Conservation (phyloP, 768 basidiomycete species). For the Cyathus striatus region DNA sequence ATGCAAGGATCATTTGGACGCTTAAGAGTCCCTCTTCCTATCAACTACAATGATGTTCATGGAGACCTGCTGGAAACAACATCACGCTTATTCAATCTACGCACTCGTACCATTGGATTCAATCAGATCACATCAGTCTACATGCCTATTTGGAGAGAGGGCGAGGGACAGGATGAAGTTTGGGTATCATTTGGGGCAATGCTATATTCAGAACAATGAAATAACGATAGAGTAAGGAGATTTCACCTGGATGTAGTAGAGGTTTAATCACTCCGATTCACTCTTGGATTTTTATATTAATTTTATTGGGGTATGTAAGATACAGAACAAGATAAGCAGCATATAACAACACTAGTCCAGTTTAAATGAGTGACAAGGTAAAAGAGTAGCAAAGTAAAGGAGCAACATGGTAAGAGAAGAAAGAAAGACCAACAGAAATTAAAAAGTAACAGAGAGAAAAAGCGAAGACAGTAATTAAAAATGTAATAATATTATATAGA, state of each 20-base stretch:
- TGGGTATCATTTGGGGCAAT: constrained; percentile 31
- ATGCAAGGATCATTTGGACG: too few species aligned
- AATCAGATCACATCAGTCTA: constrained; percentile 39
- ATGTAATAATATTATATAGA: too few species aligned
- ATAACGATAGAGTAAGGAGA: constrained; percentile 22
- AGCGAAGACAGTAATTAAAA: too few species aligned
- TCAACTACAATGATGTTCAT: too few species aligned
- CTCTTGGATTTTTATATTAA: too few species aligned
- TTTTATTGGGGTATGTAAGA: too few species aligned
- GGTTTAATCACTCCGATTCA: too few species aligned
- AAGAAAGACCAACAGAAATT: neutral
- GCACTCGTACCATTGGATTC: constrained; percentile 25
- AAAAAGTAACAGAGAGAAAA: too few species aligned
- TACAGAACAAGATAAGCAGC: too few species aligned
- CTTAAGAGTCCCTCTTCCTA: too few species aligned
- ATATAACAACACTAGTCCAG: neutral
- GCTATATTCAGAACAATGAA: constrained; percentile 26
- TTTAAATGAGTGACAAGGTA: neutral
- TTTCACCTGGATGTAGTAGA: constrained; percentile 25
- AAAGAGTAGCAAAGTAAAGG: neutral
- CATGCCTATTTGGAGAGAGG: constrained; percentile 26
- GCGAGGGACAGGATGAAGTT: constrained; percentile 20
- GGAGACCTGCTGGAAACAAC: constrained; percentile 28
- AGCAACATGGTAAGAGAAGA: neutral
- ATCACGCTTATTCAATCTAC: constrained; percentile 28